Evolutionary conservation across 2,329 filamentous ascomycete species (phyloP), one percentile per base, ranked within the genome.

Genomic region (Onygenales sp.): DNA sequence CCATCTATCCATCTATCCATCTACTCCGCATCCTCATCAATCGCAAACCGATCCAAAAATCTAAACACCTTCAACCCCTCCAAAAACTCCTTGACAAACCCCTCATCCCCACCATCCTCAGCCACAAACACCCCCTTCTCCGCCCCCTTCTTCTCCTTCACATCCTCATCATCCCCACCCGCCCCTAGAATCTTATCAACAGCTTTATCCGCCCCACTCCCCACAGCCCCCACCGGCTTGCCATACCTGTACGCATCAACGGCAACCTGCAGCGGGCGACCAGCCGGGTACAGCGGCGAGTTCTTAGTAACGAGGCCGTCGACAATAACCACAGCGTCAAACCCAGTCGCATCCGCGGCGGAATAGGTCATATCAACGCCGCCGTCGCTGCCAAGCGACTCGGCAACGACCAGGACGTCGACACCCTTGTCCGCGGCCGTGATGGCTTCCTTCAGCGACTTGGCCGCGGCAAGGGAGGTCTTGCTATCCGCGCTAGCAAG

Each of bases 211-310:
- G 59, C 69, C 0, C 68, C 69, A 10, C 62, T 66, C 1, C 82
- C 84, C 1, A 87, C 58, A 32, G 78, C 80, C 11, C 74, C 84
- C 27, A 89, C 72, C 0, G 86, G 82, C 74, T 89, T 89, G 3
- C 84, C 85, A 73, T 82, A 89, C 27, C 79, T 72, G 69, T 82
- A 89, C 0, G 76, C 80, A 61, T 84, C 79, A 13, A 74, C 64
- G 14, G 87, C 65, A 50, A 89, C 84, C 70, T 86, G 78, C 2
- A 76, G 67, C 0, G 85, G 86, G 0, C 84, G 75, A 1, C 81
- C 81, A 2, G 77, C 72, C 0, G 85, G 85, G 66, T 79, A 89
- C 6, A 88, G 71, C 0, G 81, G 74, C 3, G 9, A 59, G 39
- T 7, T 11, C 17, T 21, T 39, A 54, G 3, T 60, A 61, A 41